Conservation (phyloP, 2,329 filamentous ascomycete genomes). For the Aspergillus fumigatus region DNA sequence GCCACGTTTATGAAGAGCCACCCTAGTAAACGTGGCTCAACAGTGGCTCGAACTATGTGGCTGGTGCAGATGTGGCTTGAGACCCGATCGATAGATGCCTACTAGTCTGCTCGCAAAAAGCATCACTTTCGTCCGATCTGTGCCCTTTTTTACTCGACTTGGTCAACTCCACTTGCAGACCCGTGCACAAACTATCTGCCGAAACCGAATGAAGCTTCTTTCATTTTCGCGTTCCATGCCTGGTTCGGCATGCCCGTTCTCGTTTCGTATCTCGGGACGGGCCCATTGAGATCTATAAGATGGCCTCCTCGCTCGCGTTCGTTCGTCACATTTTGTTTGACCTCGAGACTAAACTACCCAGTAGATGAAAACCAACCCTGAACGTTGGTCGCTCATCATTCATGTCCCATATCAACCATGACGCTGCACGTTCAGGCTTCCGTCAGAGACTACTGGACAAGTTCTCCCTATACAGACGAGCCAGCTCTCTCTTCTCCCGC, state of each 20-base stretch:
- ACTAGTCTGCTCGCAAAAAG: conserved; percentile 6
- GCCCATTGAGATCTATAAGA: not conserved
- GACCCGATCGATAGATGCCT: conserved; percentile 1
- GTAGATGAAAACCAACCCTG: too few relatives aligned
- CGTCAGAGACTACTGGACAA: conserved; percentile 29
- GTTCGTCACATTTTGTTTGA: not conserved
- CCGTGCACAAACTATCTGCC: not conserved
- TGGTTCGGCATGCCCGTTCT: not conserved
- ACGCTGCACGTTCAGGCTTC: conserved; percentile 26
- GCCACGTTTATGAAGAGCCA: not conserved
- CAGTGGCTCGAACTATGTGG: conserved; percentile 12
- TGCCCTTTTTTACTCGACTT: not conserved
- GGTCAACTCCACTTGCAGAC: not conserved
- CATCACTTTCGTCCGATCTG: conserved; percentile 2
- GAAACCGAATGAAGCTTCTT: not conserved
- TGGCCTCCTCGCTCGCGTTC: not conserved
- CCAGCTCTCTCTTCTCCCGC: conserved; percentile 24
- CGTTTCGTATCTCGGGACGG: not conserved
- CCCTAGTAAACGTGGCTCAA: conserved; percentile 5
- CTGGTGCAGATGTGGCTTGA: conserved; percentile 17
- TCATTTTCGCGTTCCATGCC: not conserved
- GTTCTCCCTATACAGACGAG: conserved; percentile 24
- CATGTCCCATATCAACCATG: conserved; percentile 24
- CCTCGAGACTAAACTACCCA: too few relatives aligned
- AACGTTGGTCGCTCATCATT: too few relatives aligned